These are phyloP conservation scores for Hypoxylon cercidicola DNA, from an alignment of 495 filamentous ascomycete genomes.

Conservation along the genomic window DNA sequence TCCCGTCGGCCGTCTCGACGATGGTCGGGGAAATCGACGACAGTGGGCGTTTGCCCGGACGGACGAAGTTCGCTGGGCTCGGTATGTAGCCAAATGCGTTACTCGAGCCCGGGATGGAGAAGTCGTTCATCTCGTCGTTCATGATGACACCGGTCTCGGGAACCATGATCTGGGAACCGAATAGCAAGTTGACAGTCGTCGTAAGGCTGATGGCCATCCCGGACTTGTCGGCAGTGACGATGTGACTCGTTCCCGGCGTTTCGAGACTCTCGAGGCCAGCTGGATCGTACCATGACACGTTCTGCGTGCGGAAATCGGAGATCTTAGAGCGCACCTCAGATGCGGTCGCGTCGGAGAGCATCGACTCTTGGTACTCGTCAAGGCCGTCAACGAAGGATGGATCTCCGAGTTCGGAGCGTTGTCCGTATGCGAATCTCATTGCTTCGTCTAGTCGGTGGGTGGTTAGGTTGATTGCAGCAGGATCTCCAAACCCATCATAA, in stretches of 20 bases:
- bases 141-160: conserved; percentile 83
- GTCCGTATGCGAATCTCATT: conserved; percentile 82
- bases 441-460: conserved; percentile 82
- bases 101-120: conserved; percentile 76
- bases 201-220: conserved; percentile 76
- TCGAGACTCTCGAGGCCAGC: conserved; percentile 68
- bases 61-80: conserved; percentile 81
- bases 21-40: conserved; percentile 84
- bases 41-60: conserved; percentile 81
- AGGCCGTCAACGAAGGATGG: conserved; percentile 74
- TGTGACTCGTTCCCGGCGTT: conserved; percentile 75
- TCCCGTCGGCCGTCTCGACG: conserved; percentile 71
- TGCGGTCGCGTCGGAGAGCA: conserved; percentile 69
- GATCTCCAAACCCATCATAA: conserved; percentile 67
- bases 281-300: conserved; percentile 73
- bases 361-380: conserved; percentile 68
- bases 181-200: conserved; percentile 80
- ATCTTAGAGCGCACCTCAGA: conserved; percentile 71
- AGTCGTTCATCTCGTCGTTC: conserved; percentile 97
- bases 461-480: conserved; percentile 66
- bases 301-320: conserved; percentile 69
- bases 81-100: conserved; percentile 88
- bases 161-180: conserved; percentile 76
- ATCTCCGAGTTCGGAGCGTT: conserved; percentile 73
- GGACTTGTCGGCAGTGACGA: conserved; percentile 70